These are phyloP conservation scores for Santalum album DNA, from an alignment of 164 flowering plant genomes.

Conservation along the genomic window DNA sequence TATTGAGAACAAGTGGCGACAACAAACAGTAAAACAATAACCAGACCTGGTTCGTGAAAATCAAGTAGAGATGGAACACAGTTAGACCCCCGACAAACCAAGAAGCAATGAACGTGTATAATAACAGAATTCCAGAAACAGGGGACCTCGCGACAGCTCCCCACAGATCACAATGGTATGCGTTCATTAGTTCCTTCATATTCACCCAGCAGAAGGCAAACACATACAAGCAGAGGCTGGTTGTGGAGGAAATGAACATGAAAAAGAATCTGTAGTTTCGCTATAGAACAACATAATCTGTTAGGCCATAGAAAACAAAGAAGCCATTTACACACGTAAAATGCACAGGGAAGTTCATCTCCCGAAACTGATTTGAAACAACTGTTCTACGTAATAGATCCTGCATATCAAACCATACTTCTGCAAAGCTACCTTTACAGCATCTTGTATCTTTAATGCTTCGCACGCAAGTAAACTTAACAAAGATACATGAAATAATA, in stretches of 20 bases:
- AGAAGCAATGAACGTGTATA: not conserved
- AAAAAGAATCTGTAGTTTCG: constrained; percentile 2
- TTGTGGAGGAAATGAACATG: not conserved
- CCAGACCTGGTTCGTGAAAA: not conserved
- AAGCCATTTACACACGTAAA: not conserved
- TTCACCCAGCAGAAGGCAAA: constrained; percentile 4
- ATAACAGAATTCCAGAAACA: not conserved
- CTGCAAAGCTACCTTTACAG: too few relatives aligned
- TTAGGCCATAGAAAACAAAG: not conserved
- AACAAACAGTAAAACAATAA: not conserved
- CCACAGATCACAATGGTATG: constrained; percentile 1
- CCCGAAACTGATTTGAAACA: not conserved
- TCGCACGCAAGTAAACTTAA: too few relatives aligned
- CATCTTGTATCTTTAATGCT: too few relatives aligned
- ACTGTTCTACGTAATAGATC: too few relatives aligned
- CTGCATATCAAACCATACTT: not conserved
- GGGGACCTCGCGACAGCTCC: not conserved
- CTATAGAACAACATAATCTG: not conserved
- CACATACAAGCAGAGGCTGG: not conserved
- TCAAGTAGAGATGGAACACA: constrained; percentile 1
- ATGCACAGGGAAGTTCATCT: not conserved
- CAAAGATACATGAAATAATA: too few relatives aligned
- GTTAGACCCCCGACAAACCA: constrained; percentile 4
- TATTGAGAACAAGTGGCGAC: not conserved
- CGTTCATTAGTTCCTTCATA: not conserved